Conservation (phyloP, 805 yeast species). For the Wickerhamiella alocasiicola region DNA sequence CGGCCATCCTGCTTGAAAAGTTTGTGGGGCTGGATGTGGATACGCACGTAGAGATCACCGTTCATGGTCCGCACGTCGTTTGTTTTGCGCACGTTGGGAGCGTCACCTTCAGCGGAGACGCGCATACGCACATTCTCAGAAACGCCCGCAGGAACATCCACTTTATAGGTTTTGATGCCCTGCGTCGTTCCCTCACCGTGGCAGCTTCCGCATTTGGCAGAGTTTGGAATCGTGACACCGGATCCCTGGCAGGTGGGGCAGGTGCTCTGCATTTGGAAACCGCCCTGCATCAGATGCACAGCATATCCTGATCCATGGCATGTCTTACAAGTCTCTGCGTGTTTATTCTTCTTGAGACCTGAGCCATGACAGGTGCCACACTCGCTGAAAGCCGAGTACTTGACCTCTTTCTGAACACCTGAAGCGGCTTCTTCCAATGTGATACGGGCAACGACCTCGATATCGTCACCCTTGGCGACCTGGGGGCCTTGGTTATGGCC, state of each 20-base stretch:
- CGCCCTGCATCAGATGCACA: conserved; percentile 75
- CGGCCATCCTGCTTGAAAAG: conserved; percentile 53
- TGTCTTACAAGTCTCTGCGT: conserved; percentile 63
- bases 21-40: conserved; percentile 65
- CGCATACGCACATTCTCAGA: conserved; percentile 76
- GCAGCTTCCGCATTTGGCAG: conserved; percentile 66
- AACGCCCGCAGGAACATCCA: conserved; percentile 82
- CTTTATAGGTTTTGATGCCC: conserved; percentile 52
- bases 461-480: conserved; percentile 79
- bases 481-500: conserved; percentile 39
- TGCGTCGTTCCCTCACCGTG: conserved; percentile 81
- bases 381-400: conserved; percentile 59
- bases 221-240: conserved; percentile 61
- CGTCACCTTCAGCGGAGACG: conserved; percentile 80
- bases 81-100: conserved; percentile 67
- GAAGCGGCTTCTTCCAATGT: conserved; percentile 78
- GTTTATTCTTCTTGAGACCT: conserved; percentile 68
- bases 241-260: conserved; percentile 80
- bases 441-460: conserved; percentile 64
- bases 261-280: conserved; percentile 93
- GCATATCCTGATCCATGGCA: conserved; percentile 93
- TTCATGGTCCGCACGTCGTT: conserved; percentile 54
- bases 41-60: conserved; percentile 81
- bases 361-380: conserved; percentile 75
- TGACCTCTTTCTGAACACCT: conserved; percentile 56